A percentile compares a stretch with the other conserved stretches of the same genome.
These are phyloP conservation scores for Sclerotinia borealis DNA, from an alignment of 2,329 filamentous ascomycete genomes.

Conservation along the genomic window DNA sequence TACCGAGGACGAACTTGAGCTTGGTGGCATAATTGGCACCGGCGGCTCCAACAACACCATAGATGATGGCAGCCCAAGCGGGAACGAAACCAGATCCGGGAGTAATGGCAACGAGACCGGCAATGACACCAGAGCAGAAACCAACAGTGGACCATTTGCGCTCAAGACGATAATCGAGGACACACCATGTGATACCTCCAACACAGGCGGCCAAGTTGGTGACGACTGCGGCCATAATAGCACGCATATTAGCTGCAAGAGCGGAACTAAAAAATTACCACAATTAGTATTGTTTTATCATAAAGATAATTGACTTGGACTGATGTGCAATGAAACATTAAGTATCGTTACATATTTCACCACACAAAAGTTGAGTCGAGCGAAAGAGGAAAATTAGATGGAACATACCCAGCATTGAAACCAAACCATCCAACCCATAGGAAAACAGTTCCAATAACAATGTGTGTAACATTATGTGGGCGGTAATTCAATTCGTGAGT, in stretches of 20 bases:
- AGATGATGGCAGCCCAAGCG: slow-evolving; percentile 76
- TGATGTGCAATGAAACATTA: slow-evolving; percentile 4
- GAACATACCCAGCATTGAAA: slow-evolving; percentile 69
- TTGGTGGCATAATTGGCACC: slow-evolving; percentile 89
- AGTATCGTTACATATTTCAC: neutral
- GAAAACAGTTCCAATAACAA: slow-evolving; percentile 88
- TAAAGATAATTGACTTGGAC: neutral
- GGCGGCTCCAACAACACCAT: slow-evolving; percentile 67
- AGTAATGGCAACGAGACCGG: slow-evolving; percentile 81
- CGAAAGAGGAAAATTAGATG: neutral
- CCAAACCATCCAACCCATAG: slow-evolving; percentile 96
- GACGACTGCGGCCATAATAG: slow-evolving; percentile 79
- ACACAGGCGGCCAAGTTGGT: slow-evolving; percentile 81
- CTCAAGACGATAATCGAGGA: slow-evolving; percentile 83
- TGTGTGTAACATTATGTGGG: slow-evolving; percentile 87
- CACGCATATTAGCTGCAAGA: slow-evolving; percentile 72
- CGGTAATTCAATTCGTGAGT: slow-evolving; percentile 87
- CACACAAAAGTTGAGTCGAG: neutral
- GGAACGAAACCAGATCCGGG: slow-evolving; percentile 81
- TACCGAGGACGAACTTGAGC: slow-evolving; percentile 74
- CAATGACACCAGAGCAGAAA: slow-evolving; percentile 86
- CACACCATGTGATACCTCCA: slow-evolving; percentile 82
- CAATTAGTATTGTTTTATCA: neutral
- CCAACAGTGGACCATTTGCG: slow-evolving; percentile 90
- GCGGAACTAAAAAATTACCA: slow-evolving; percentile 46